These are phyloP conservation scores for Solanum hybrid DNA, from an alignment of 305 asterid species.

Conservation along the genomic window DNA sequence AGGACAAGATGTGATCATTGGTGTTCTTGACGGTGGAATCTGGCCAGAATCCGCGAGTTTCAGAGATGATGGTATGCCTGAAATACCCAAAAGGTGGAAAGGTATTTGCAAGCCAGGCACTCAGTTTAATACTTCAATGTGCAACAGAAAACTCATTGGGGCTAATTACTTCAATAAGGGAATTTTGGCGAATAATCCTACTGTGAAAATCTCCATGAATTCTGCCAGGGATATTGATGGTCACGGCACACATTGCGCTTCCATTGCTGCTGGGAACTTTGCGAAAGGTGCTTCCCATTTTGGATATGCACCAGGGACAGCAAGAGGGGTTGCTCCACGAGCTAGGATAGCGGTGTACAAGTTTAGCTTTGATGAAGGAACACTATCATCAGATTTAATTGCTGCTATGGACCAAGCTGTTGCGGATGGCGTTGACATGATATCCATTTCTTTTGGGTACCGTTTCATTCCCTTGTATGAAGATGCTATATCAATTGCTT, in stretches of 20 bases:
- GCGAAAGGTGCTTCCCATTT: slow-evolving; percentile 5
- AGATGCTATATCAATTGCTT: slow-evolving; percentile 34
- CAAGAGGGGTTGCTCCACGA: slow-evolving; percentile 22
- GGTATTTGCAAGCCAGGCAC: slow-evolving; percentile 3
- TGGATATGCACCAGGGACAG: slow-evolving; percentile 18
- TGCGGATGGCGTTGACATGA: slow-evolving; percentile 31
- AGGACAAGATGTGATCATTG: slow-evolving; percentile 12
- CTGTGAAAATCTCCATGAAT: slow-evolving; percentile 1
- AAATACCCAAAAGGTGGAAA: slow-evolving; percentile 9
- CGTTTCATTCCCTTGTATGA: slow-evolving; percentile 20
- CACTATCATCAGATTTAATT: neutral
- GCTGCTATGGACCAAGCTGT: slow-evolving; percentile 23
- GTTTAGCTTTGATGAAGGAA: neutral
- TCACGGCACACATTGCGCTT: slow-evolving; percentile 15
- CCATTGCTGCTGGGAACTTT: slow-evolving; percentile 18
- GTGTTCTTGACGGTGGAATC: slow-evolving; percentile 5
- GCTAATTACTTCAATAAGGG: slow-evolving; percentile 11
- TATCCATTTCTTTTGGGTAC: slow-evolving; percentile 28
- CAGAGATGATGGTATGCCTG: slow-evolving; percentile 9
- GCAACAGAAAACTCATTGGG: slow-evolving; percentile 17
- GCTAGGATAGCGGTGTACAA: slow-evolving; percentile 18
- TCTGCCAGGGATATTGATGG: slow-evolving; percentile 20
- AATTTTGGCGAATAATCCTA: neutral
- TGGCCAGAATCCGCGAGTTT: slow-evolving; percentile 19
- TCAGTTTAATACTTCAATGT: slow-evolving; percentile 9